A percentile compares a stretch with the other conserved stretches of the same genome.
These are phyloP conservation scores for Alternaria gansuensis DNA, from an alignment of 2,329 filamentous ascomycete genomes.

Conservation along the genomic window DNA sequence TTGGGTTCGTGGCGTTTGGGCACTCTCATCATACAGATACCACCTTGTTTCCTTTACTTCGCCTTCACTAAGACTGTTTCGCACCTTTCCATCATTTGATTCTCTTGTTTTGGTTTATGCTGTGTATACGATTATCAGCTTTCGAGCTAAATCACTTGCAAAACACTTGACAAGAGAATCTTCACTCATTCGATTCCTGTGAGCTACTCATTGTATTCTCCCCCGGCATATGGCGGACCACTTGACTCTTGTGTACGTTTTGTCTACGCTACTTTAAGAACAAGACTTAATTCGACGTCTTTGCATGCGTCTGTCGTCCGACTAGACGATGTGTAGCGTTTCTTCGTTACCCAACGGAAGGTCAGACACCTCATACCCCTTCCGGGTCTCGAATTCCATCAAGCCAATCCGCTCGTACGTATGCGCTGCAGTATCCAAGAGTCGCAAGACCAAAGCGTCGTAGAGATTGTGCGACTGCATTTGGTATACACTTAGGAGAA, in stretches of 20 bases:
- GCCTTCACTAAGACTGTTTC: not conserved
- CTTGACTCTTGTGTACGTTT: not conserved
- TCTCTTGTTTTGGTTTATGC: not conserved
- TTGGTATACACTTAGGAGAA: not conserved
- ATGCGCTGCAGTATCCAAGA: not conserved
- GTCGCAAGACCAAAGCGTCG: not conserved
- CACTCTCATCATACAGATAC: not conserved
- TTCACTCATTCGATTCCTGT: too few species aligned
- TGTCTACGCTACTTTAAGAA: not conserved
- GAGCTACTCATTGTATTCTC: too few species aligned
- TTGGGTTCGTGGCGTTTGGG: too few species aligned
- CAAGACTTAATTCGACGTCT: not conserved
- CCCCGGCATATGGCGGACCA: not conserved
- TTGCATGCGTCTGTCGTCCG: not conserved
- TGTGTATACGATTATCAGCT: not conserved
- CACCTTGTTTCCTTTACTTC: not conserved
- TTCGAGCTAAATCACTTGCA: too few species aligned
- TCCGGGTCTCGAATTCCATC: not conserved
- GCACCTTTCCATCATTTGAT: not conserved
- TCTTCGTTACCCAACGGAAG: slow-evolving; percentile 1
- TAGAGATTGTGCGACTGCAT: too few species aligned
- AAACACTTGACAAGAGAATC: too few species aligned
- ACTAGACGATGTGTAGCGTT: not conserved
- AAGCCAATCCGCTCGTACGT: slow-evolving; percentile 1
- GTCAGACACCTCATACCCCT: not conserved